Evolutionary conservation across 257 asterid species (phyloP), one percentile per base, ranked within the genome.

Genomic region (Lycium barbarum): DNA sequence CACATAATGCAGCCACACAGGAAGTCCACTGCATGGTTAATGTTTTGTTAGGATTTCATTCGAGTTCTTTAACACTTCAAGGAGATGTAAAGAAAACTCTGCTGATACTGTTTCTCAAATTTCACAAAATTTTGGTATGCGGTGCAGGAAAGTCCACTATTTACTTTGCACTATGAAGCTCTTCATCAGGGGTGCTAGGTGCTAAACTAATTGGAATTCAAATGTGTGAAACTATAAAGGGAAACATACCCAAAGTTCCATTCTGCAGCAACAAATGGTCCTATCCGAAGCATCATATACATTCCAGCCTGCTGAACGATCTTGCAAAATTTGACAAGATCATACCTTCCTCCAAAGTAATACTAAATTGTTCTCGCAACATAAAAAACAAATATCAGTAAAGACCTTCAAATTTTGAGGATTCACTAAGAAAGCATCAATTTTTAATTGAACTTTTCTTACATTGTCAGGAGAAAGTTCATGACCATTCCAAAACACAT

Each of bases 401-500:
- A 84, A 17, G 8, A 12, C 43, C 45, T 12, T 18, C 26, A 47
- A n/a, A 62, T 12, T 6, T 54, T 38, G 20, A 72, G 38, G 10
- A 38, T 40, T 13, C 26, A 87, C 18, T 38, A 62, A 43, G 26
- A 43, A n/a, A 78, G 11, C 62, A n/a, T 20, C 58, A 67, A 57
- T 47, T 47, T 86, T 7, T 58, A 71, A 81, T 67, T 70, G 61
- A 80, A 86, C 78, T 26, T 47, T 12, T 85, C 89, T 26, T 80
- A 94, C 98, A 90, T 94, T 91, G 67, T 92, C 62, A 5, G 98
- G 98, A 68, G 95, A 92, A 85, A 87, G 97, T 88, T 96, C 98
- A 53, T 96, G 99, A 9, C 97, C 98, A 40, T 96, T 94, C 99
- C 99, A 96, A 83, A 96, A 96, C 38, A 96, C 98, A 62, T 96